Evolutionary conservation across 257 asterid genomes (phyloP).

Genomic region (Ballota nigra): DNA sequence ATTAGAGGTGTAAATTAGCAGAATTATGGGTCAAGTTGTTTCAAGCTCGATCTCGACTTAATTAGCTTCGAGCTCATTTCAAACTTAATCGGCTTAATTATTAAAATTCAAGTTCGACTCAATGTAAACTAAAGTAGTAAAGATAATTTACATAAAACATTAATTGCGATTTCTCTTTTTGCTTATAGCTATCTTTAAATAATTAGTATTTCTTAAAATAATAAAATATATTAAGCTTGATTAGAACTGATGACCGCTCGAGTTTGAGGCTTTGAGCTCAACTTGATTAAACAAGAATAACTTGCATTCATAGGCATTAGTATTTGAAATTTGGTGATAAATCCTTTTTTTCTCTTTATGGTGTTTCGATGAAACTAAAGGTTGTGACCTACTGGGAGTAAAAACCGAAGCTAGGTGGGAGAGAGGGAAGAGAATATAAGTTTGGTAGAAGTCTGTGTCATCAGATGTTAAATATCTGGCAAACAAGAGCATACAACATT

Average conservation of each 20-base stretch:
- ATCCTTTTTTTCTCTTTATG: neutral
- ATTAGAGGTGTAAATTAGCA: no score
- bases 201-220: no score
- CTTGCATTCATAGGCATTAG: neutral
- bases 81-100: neutral
- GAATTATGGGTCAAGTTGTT: no score
- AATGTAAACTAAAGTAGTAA: no score
- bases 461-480: conserved; percentile 5
- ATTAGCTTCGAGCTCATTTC: neutral
- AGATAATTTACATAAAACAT: no score
- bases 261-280: neutral
- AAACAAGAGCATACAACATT: neutral
- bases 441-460: conserved; percentile 25
- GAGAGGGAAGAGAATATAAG: neutral
- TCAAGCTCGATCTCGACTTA: no score
- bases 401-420: conserved; percentile 28
- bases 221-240: no score
- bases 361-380: neutral
- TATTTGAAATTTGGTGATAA: neutral
- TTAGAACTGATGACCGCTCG: no score
- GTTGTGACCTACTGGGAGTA: neutral
- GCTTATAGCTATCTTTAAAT: no score
- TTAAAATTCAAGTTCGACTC: no score
- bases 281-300: neutral
- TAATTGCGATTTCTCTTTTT: no score